These are phyloP conservation scores for Solanum bulbocastanum DNA, from an alignment of 257 asterid species.

Conservation along the genomic window DNA sequence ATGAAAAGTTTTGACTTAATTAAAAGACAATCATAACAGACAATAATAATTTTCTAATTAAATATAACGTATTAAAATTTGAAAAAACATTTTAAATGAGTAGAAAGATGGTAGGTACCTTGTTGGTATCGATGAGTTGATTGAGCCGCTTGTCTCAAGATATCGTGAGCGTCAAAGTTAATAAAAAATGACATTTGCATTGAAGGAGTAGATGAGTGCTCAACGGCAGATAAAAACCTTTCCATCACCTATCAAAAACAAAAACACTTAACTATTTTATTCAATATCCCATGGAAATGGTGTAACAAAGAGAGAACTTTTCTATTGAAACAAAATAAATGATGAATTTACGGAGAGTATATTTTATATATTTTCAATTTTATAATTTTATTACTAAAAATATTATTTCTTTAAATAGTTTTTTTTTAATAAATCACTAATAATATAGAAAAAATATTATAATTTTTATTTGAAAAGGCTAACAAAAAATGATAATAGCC, in stretches of 20 bases:
- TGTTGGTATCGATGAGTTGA: slow-evolving; percentile 56
- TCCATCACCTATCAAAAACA: slow-evolving; percentile 46
- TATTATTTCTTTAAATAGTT: no score
- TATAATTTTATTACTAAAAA: no score
- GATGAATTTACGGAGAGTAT: not conserved
- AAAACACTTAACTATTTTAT: not conserved
- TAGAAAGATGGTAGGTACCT: slow-evolving; percentile 18
- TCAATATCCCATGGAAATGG: not conserved
- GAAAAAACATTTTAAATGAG: not conserved
- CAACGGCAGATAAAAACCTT: slow-evolving; percentile 34
- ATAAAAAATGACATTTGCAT: slow-evolving; percentile 73
- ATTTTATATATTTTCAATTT: no score
- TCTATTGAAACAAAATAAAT: no score
- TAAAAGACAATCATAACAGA: no score
- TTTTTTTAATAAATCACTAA: no score
- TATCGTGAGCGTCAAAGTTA: slow-evolving; percentile 34
- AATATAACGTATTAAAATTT: not conserved
- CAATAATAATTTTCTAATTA: not conserved
- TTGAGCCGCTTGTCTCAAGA: slow-evolving; percentile 58
- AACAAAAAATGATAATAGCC: not conserved
- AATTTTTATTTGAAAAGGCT: not conserved
- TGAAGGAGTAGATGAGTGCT: slow-evolving; percentile 33
- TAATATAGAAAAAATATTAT: not conserved
- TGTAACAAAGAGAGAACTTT: not conserved
- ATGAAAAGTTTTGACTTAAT: not conserved